Evolutionary conservation across 306 rosid genomes (phyloP), one percentile per base, ranked within the genome.

Genomic region (Quercus ilex): DNA sequence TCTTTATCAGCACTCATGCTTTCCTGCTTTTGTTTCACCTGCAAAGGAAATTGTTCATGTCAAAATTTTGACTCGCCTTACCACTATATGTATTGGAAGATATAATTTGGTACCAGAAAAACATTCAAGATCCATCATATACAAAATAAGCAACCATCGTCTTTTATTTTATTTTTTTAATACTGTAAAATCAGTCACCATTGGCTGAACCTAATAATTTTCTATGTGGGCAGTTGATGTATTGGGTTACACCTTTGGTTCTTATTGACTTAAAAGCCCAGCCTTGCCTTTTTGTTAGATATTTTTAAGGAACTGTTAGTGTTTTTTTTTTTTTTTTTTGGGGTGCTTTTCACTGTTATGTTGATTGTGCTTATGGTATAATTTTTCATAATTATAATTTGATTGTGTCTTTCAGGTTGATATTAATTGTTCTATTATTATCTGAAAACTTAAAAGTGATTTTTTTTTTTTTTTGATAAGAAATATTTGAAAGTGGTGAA

Each of bases 11-110:
- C 60, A 53, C 73, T 85, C 90, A 86, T 85, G 88, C 81, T 91
- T 74, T 83, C 81, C 65, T 71, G 70, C 79, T 86, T 90, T 83
- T 86, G 88, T 78, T 91, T 85, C 84, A 92, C 84, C 99, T 94
- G 84, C 86, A 88, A 80, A 72, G 69, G 21, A 65, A 77, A 81
- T 73, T 67, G 65, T 75, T 21, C 62, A 21, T 60, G 70, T 88
- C 73, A 58, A 77, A 80, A 77, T 58, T 74, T 80, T 62, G 63
- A 56, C 73, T 77, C 52, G 41, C 15, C 71, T 63, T 53, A 53
- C 52, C 53, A 35, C 41, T 21, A 25, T 43, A 52, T 23, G 74
- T 21, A 25, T 28, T n/a, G 21, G 51, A 43, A 5, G 3, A 11
- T 59, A 60, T 59, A 63, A 30, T 8, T 55, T 25, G 26, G n/a